These are phyloP conservation scores for Penicillium longicatenatum DNA, from an alignment of 495 filamentous ascomycete species.

Conservation along the genomic window DNA sequence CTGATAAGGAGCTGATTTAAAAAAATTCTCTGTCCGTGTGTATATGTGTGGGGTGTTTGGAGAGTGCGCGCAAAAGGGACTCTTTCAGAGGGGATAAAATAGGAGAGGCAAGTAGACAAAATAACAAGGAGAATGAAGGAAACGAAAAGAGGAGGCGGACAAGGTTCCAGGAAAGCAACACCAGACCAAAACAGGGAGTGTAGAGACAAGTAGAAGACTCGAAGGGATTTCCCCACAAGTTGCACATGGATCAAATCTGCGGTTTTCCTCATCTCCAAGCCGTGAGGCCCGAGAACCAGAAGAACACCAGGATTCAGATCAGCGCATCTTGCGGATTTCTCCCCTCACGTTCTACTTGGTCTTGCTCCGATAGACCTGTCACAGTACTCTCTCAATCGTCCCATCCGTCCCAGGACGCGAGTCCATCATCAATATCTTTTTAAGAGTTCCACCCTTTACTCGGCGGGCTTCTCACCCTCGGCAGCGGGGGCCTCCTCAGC, in stretches of 20 bases:
- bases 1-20: conserved; percentile 37
- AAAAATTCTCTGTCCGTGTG: conserved; percentile 34
- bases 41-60: conserved; percentile 30
- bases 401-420: conserved; percentile 38
- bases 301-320: conserved; percentile 11
- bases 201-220: conserved; percentile 13
- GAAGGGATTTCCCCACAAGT: conserved; percentile 12
- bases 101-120: conserved; percentile 35
- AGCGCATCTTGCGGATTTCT: conserved; percentile 14
- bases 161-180: conserved; percentile 15
- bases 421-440: conserved; percentile 41
- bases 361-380: conserved; percentile 22
- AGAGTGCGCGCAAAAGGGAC: conserved; percentile 37
- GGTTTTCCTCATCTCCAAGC: conserved; percentile 16
- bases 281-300: conserved; percentile 11
- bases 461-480: conserved; percentile 63
- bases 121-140: conserved; percentile 33
- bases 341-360: conserved; percentile 8
- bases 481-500: conserved; percentile 58
- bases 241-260: conserved; percentile 6
- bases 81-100: conserved; percentile 32
- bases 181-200: conserved; percentile 13
- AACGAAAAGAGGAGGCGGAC: conserved; percentile 23
- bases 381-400: conserved; percentile 24
- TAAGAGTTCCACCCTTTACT: conserved; percentile 45